Evolutionary conservation across 2,329 filamentous ascomycete species (phyloP), one percentile per base, ranked within the genome.

Genomic region (Microdochium trichocladiopsis): DNA sequence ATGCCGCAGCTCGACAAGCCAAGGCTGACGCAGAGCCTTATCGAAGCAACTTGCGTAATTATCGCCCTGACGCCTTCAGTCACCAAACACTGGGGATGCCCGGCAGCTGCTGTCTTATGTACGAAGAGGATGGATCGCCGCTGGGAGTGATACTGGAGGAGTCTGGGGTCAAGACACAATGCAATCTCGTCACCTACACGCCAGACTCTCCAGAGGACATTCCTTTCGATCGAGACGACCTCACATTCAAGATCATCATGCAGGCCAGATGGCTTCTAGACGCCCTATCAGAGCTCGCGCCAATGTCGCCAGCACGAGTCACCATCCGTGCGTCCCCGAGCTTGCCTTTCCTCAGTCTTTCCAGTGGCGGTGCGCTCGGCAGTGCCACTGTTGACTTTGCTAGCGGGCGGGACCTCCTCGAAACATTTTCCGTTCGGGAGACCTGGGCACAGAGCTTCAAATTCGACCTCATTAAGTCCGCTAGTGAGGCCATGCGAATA

Each of bases 231-330:
- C 83, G 91, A 28, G 82, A 90, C 50, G 81, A 85, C 50, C 76
- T 97, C 9, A 77, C 83, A 9, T 88, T 96, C 73, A 99, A 97
- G 67, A 90, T 96, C 54, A 97, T 99, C 65, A 96, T 96, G 88
- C 88, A 86, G 59, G 82, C 86, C 11, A 79, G 80, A 31, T 86
- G 82, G 69, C 78, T 93, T 4, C 78, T 87, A 11, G 88, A 92
- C 62, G 83, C 85, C 16, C 74, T 92, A 41, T 78, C 80, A 1
- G 88, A 93, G 64, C 78, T 87, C 48, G 80, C 79, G 1, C 79
- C 79, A 12, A 87, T 91, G 24, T 83, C 79, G n/a, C 91, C 90
- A 0, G 81, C 82, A 4, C 80, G 83, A 37, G 75, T 96, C 23
- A 86, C 84, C 12, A 78, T 96, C 50, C 77, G 78, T 10, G 84